A percentile compares a stretch with the other conserved stretches of the same genome.
Evolutionary conservation across 2,329 filamentous ascomycete species (phyloP).

Genomic region (Fusarium nurragi): DNA sequence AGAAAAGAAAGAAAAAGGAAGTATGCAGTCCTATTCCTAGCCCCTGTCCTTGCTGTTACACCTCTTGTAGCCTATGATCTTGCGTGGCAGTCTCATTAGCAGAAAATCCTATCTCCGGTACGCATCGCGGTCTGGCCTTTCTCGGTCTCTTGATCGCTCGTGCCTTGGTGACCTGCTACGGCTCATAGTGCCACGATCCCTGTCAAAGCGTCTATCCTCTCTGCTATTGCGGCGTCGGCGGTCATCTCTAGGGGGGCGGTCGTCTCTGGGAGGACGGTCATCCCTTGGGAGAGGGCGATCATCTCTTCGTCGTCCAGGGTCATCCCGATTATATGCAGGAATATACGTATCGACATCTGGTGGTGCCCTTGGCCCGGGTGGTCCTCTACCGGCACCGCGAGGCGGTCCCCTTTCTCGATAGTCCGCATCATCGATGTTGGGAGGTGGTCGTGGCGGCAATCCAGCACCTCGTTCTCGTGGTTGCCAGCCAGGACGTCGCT

Average conservation of each 20-base stretch:
- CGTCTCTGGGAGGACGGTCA: conserved; percentile 45
- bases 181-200: conserved; percentile 54
- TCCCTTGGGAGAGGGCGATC: conserved; percentile 45
- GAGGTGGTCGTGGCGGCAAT: conserved; percentile 57
- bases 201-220: conserved; percentile 53
- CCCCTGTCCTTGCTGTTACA: not conserved
- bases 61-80: not conserved
- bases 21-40: not conserved
- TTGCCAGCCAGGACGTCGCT: conserved; percentile 64
- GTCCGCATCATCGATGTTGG: conserved; percentile 49
- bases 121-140: conserved; percentile 58
- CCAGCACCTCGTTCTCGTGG: conserved; percentile 58
- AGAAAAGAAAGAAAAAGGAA: not conserved
- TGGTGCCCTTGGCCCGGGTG: conserved; percentile 43
- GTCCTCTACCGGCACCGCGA: conserved; percentile 45
- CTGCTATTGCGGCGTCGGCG: conserved; percentile 48
- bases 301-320: conserved; percentile 49
- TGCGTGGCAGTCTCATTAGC: not conserved
- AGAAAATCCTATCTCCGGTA: conserved; percentile 58
- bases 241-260: conserved; percentile 44
- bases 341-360: conserved; percentile 62
- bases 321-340: conserved; percentile 56
- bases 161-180: conserved; percentile 53
- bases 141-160: conserved; percentile 53
- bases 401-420: conserved; percentile 51